Percentiles rank a stretch among this genome's conserved stretches.
These are phyloP conservation scores for Macrocybe sp. DNA, from an alignment of 1,284 basidiomycete genomes.

Conservation along the genomic window DNA sequence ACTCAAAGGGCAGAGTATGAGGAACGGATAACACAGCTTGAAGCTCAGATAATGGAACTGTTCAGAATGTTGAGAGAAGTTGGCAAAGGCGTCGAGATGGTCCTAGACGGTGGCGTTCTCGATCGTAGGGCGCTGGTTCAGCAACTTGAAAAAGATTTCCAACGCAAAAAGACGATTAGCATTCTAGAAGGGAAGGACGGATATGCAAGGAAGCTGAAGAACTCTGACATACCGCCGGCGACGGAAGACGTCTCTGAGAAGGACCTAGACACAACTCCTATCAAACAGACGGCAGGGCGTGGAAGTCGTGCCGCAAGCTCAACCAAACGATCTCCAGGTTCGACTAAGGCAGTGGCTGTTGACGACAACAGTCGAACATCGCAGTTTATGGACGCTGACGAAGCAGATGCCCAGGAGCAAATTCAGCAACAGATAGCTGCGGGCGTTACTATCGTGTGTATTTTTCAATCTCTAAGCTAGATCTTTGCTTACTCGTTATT, in stretches of 20 bases:
- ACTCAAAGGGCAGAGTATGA: constrained; percentile 82
- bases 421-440: constrained; percentile 78
- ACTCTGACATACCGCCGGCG: constrained; percentile 24
- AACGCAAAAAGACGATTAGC: constrained; percentile 81
- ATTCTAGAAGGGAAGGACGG: constrained; percentile 74
- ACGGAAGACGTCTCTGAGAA: constrained; percentile 34
- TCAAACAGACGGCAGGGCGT: constrained; percentile 40
- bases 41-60: constrained; percentile 89
- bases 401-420: constrained; percentile 79
- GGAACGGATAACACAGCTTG: constrained; percentile 83
- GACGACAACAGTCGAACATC: constrained; percentile 58
- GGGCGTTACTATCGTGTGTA: constrained; percentile 60
- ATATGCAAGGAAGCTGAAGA: constrained; percentile 28
- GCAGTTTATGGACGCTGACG: constrained; percentile 90
- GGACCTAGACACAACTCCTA: constrained; percentile 47
- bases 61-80: constrained; percentile 90
- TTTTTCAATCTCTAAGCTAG: constrained; percentile 2
- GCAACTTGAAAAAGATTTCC: constrained; percentile 77
- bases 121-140: constrained; percentile 81
- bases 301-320: constrained; percentile 17
- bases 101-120: constrained; percentile 64
- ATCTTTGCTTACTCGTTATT: not conserved
- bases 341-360: constrained; percentile 28
- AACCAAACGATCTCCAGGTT: constrained; percentile 26
- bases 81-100: constrained; percentile 70